Conservation (phyloP, 208 protist species). For the Trypanosomatidae sp. region DNA sequence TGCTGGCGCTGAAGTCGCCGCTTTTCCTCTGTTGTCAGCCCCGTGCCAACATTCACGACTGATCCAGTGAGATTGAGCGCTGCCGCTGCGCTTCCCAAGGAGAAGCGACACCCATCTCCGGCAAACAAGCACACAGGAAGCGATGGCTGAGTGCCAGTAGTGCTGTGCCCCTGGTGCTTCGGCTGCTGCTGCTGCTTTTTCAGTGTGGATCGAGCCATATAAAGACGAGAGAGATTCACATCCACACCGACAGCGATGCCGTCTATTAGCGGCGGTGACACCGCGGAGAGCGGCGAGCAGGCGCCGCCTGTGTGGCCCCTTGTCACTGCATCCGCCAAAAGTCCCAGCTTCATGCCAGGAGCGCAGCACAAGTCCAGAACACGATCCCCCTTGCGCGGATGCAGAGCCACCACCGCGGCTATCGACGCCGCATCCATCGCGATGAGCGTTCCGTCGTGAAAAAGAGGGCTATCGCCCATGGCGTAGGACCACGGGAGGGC, state of each 20-base stretch:
- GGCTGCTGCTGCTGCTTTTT: slow-evolving; percentile 41
- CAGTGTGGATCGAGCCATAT: slow-evolving; percentile 44
- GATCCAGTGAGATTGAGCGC: slow-evolving; percentile 21
- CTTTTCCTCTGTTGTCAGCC: slow-evolving; percentile 31
- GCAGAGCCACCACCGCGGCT: slow-evolving; percentile 78
- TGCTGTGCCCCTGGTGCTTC: background rate
- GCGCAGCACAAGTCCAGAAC: slow-evolving; percentile 89
- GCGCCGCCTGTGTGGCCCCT: background rate
- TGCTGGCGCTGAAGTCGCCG: slow-evolving; percentile 14
- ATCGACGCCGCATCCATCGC: slow-evolving; percentile 88
- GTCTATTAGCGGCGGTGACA: background rate
- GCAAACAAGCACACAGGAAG: slow-evolving; percentile 47
- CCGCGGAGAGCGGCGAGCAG: background rate
- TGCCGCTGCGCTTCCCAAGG: slow-evolving; percentile 10
- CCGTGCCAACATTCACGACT: slow-evolving; percentile 12
- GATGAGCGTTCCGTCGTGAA: slow-evolving; percentile 41
- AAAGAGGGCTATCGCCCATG: slow-evolving; percentile 32
- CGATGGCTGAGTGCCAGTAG: background rate
- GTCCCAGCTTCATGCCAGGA: slow-evolving; percentile 84
- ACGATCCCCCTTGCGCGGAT: slow-evolving; percentile 45
- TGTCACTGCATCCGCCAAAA: slow-evolving; percentile 61
- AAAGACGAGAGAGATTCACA: slow-evolving; percentile 59
- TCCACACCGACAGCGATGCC: slow-evolving; percentile 76
- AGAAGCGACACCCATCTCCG: slow-evolving; percentile 45
- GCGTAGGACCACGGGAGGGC: slow-evolving; percentile 38